Evolutionary conservation across 257 asterid genomes (phyloP), one percentile per base, ranked within the genome.

Genomic region (Nicotiana noctiflora): DNA sequence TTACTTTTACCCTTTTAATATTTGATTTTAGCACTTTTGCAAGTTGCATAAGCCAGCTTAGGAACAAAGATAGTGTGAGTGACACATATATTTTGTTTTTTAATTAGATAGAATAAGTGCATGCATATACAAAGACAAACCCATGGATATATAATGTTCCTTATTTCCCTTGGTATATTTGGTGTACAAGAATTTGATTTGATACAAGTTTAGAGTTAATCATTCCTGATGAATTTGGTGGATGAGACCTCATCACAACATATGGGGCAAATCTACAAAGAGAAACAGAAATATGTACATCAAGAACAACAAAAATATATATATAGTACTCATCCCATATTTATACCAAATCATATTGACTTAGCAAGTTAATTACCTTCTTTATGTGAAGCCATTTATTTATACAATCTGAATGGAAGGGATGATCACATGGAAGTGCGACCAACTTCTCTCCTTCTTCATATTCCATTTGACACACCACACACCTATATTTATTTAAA

Each of bases 401-500:
- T 29, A 91, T 87, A 83, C 95, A 91, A 40, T 89, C 89, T 55
- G 65, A 74, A 60, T 89, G 95, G 82, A 85, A 91, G 4, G 80
- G 85, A 84, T 91, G 95, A 65, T 88, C 86, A 77, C 95, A 91
- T 6, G 72, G 80, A 8, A 91, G 87, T 44, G 81, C 68, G 4
- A 87, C 93, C 37, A 89, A 84, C 74, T 88, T 64, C 56, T 91
- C 95, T 84, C 87, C 95, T 56, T 82, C 79, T 83, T 85, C 95
- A 59, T 86, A 91, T 81, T 91, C 94, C 82, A 91, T 81, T 88
- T 89, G 94, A 83, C 94, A 91, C 82, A 91, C 87, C 75, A 89
- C 93, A 66, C 94, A 91, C 87, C 93, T 90, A 76, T 59, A 37
- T 37, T 81, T 53, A 8, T 37, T 37, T 37, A 37, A 37, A 6